Percentiles rank a stretch among this genome's conserved stretches.
phyloP scores from a whole-genome alignment of 805 yeast species.

The Ogataea pini region DNA sequence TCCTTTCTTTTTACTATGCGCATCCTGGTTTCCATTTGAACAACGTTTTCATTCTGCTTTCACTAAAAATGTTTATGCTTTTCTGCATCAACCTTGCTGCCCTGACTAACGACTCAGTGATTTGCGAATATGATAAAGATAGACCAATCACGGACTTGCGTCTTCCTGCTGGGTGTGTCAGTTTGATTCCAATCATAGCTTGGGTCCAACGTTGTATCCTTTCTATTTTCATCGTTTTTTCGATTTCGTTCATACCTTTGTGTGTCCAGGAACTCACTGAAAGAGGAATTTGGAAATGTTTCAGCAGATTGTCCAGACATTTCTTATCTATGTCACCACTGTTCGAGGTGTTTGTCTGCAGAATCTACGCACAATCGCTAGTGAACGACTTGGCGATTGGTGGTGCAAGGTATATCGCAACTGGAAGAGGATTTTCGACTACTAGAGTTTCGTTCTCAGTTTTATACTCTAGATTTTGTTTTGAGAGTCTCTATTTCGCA shows the following conservation, averaged over 20 bases:
- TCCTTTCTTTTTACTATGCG: constrained; percentile 78
- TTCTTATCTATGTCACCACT: constrained; percentile 71
- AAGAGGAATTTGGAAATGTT: constrained; percentile 71
- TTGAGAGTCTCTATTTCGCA: constrained; percentile 68
- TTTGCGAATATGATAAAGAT: constrained; percentile 61
- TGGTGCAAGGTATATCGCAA: constrained; percentile 80
- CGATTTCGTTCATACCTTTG: constrained; percentile 72
- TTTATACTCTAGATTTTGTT: constrained; percentile 68
- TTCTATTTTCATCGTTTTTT: constrained; percentile 73
- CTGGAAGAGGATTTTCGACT: constrained; percentile 84
- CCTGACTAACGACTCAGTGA: constrained; percentile 57
- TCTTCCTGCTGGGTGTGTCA: constrained; percentile 69
- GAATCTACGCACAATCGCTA: constrained; percentile 71
- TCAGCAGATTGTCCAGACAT: constrained; percentile 63
- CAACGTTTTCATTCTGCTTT: constrained; percentile 70
- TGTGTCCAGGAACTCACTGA: constrained; percentile 77
- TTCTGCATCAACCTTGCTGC: constrained; percentile 63
- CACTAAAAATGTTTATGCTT: constrained; percentile 62
- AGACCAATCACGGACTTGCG: constrained; percentile 62
- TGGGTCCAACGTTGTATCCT: constrained; percentile 76
- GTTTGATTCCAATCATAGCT: constrained; percentile 65
- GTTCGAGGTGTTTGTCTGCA: constrained; percentile 79
- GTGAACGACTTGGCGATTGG: constrained; percentile 70
- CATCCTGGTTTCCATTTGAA: constrained; percentile 87
- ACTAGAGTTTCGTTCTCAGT: constrained; percentile 64